A percentile compares a stretch with the other conserved stretches of the same genome.
Evolutionary conservation across 1,284 basidiomycete genomes (phyloP).

Genomic region (Ganoderma lingzhi): DNA sequence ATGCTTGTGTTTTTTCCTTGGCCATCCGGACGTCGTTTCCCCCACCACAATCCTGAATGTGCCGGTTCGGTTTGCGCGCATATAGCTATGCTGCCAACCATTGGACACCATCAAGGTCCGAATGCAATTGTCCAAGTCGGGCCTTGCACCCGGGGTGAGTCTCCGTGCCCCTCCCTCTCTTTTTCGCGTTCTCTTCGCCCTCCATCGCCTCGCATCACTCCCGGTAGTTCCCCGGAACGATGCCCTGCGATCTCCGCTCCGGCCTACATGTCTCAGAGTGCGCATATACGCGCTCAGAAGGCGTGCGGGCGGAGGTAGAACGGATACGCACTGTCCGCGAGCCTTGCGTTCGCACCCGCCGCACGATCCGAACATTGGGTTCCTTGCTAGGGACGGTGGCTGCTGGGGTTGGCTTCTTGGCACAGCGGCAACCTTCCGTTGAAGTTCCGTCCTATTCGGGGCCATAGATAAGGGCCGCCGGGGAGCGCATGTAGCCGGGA

Average conservation of each 20-base stretch:
- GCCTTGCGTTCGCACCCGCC: not conserved
- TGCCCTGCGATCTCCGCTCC: not conserved
- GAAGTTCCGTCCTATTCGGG: not conserved
- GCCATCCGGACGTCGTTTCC: not conserved
- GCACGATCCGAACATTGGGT: not conserved
- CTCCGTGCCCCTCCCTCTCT: not conserved
- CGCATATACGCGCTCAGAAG: slow-evolving; percentile 1
- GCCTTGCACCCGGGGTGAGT: slow-evolving; percentile 81
- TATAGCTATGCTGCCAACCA: slow-evolving; percentile 79
- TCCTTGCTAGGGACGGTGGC: not conserved
- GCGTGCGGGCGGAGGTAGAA: slow-evolving; percentile 17
- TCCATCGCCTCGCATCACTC: not conserved
- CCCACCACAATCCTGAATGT: not conserved
- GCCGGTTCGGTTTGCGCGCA: not conserved
- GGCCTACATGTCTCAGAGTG: not conserved
- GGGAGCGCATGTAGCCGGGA: not conserved
- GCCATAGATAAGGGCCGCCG: not conserved
- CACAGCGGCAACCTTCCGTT: not conserved
- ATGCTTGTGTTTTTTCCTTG: not conserved
- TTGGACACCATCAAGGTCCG: slow-evolving; percentile 98
- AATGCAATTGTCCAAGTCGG: slow-evolving; percentile 93
- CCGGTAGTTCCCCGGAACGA: not conserved
- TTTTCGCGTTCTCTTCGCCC: not conserved
- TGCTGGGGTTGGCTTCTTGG: not conserved
- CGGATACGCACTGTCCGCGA: slow-evolving; percentile 8